A percentile compares a stretch with the other conserved stretches of the same genome.
These are phyloP conservation scores for Malus hybrid DNA, from an alignment of 331 rosid genomes.

Conservation along the genomic window DNA sequence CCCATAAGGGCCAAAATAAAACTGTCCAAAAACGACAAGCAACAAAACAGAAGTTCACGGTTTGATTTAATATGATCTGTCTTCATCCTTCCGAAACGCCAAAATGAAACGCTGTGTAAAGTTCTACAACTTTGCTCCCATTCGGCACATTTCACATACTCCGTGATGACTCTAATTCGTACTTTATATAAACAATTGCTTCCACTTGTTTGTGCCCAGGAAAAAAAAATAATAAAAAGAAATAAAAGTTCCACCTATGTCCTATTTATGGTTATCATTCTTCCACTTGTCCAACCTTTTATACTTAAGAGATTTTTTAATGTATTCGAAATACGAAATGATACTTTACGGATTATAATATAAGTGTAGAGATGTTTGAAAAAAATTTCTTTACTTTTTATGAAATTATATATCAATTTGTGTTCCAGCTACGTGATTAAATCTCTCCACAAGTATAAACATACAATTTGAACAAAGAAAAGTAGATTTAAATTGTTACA, in stretches of 20 bases:
- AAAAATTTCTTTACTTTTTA: no score
- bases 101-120: neutral
- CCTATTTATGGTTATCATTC: neutral
- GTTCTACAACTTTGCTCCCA: neutral
- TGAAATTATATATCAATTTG: no score
- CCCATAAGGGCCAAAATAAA: neutral
- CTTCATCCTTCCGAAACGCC: neutral
- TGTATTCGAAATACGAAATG: no score
- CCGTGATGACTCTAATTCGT: neutral
- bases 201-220: neutral
- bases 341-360: no score
- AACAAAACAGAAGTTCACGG: neutral
- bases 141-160: neutral
- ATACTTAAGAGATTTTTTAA: rapidly evolving
- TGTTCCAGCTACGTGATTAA: no score
- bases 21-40: neutral
- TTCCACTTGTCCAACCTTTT: neutral
- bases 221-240: no score
- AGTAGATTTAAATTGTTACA: neutral
- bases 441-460: no score
- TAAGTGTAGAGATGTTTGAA: no score
- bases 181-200: neutral
- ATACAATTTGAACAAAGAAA: neutral
- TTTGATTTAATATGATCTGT: neutral
- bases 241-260: neutral